These are phyloP conservation scores for Dichomitus squalens DNA, from an alignment of 1,284 basidiomycete species.

Conservation along the genomic window DNA sequence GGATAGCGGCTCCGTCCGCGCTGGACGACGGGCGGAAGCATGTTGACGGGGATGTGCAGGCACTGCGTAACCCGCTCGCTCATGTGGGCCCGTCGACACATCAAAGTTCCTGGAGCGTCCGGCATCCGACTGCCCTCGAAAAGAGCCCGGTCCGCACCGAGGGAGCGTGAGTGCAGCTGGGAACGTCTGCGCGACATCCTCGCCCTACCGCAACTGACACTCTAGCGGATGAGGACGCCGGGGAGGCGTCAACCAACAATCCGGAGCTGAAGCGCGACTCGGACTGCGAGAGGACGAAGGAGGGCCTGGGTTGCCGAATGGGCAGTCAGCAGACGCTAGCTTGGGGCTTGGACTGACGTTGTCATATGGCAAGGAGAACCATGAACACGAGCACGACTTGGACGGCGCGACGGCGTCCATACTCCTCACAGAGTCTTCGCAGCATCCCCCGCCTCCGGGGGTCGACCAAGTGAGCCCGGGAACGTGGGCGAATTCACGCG, in stretches of 20 bases:
- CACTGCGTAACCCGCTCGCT: slow-evolving; percentile 44
- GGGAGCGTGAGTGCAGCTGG: slow-evolving; percentile 78
- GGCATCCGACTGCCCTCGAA: slow-evolving; percentile 66
- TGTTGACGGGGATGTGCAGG: slow-evolving; percentile 58
- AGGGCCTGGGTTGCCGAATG: slow-evolving; percentile 36
- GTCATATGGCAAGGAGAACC: slow-evolving; percentile 18
- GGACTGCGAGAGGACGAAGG: slow-evolving; percentile 56
- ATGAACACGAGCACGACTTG: slow-evolving; percentile 16
- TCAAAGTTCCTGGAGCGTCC: slow-evolving; percentile 37
- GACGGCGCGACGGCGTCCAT: slow-evolving; percentile 65
- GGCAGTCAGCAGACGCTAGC: slow-evolving; percentile 6
- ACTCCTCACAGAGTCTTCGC: slow-evolving; percentile 48
- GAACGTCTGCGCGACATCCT: slow-evolving; percentile 62
- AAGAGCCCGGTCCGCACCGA: slow-evolving; percentile 69
- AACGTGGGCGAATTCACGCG: slow-evolving; percentile 43
- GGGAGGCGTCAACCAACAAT: slow-evolving; percentile 45
- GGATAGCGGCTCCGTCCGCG: slow-evolving; percentile 63
- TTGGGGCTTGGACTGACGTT: slow-evolving; percentile 17
- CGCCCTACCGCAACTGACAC: slow-evolving; percentile 31
- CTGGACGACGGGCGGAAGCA: slow-evolving; percentile 68
- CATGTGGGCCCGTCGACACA: background rate
- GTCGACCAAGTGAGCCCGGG: slow-evolving; percentile 72
- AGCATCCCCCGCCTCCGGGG: slow-evolving; percentile 60
- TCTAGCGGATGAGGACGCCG: slow-evolving; percentile 34
- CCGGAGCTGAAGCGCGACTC: slow-evolving; percentile 53